Conservation (phyloP, 768 basidiomycete species). For the Hygrophorus pudorinus region DNA sequence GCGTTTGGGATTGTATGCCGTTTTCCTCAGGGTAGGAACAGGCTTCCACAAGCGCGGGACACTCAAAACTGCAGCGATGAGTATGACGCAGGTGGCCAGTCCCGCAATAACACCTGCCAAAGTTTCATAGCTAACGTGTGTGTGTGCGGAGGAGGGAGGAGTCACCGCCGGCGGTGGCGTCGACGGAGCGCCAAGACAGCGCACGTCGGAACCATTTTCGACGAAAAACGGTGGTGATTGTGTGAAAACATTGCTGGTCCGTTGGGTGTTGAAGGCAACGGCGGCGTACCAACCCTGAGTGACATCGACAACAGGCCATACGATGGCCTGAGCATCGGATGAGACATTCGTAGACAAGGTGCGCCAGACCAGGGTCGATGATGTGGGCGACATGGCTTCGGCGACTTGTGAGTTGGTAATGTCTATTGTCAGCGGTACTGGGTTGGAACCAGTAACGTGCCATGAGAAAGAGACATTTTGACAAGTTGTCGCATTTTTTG, state of each 20-base stretch:
- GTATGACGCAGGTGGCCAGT: slow-evolving; percentile 12
- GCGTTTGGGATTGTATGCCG: too few relatives aligned
- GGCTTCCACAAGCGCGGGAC: slow-evolving; percentile 14
- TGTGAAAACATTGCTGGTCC: slow-evolving; percentile 10
- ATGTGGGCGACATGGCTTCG: slow-evolving; percentile 9
- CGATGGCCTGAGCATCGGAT: slow-evolving; percentile 13
- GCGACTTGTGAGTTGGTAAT: slow-evolving; percentile 1
- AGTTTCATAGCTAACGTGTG: slow-evolving; percentile 10
- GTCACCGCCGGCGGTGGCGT: slow-evolving; percentile 1
- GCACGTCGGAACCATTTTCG: slow-evolving; percentile 11
- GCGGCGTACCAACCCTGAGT: slow-evolving; percentile 23
- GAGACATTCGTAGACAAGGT: slow-evolving; percentile 17
- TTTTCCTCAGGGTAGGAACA: too few relatives aligned
- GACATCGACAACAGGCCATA: slow-evolving; percentile 23
- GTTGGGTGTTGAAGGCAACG: slow-evolving; percentile 15
- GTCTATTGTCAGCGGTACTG: slow-evolving; percentile 14
- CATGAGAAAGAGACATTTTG: slow-evolving; percentile 17
- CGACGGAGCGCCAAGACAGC: slow-evolving; percentile 11
- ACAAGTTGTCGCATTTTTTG: slow-evolving; percentile 21
- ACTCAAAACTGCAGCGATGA: slow-evolving; percentile 16
- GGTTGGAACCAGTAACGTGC: slow-evolving; percentile 9
- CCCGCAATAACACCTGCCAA: slow-evolving; percentile 18
- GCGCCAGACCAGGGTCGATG: slow-evolving; percentile 9
- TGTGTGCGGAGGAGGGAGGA: slow-evolving; percentile 2
- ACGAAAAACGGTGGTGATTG: slow-evolving; percentile 24